Base-by-base conservation (phyloP, 2,329 filamentous ascomycete species). In the Sarocladium strictum region DNA sequence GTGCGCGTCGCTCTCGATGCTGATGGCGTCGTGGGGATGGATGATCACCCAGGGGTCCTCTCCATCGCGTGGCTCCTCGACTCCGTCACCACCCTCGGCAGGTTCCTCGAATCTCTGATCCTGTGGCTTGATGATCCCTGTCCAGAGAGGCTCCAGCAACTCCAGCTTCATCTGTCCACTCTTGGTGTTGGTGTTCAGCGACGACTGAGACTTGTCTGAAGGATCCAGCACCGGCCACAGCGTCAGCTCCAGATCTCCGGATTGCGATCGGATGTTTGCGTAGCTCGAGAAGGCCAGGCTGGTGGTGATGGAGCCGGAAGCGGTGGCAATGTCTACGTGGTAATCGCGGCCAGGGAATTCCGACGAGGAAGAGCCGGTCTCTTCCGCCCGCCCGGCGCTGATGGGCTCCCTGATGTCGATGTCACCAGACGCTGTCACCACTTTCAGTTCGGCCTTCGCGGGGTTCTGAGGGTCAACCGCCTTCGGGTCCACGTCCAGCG, bases 321-420 rank as follows among this genome's bases (percentile, higher is more conserved):
- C 69, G 2, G 75, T 74, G n/a, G 66, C 60, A 11, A 79, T 57
- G 27, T 71, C 65, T 15, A 78, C 69, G 3, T 68, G 60, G 60
- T 79, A 80, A 57, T 81, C 73, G 6, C 78, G 71, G 1, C 67
- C 63, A 2, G 77, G 77, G 7, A 80, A 56, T 19, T 40, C 40
- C n/a, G 5, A 5, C 10, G 32, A 17, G 7, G 50, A n/a, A 5
- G 9, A n/a, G 9, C 6, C 10, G 29, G 58, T 43, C 59, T 59
- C 26, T 54, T 59, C 23, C 54, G 56, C 3, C 59, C 54, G 40
- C 0, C 62, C 62, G 9, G 53, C 45, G 15, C 62, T 47, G 10
- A 80, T 55, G 14, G 75, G 72, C 56, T 79, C 75, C 26, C 62
- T 59, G 17, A 78, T 61, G 7, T 62, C 62, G 41, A 81, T 58